These are phyloP conservation scores for Debaryomyces sp. DNA, from an alignment of 1,139 yeast genomes.

Conservation along the genomic window DNA sequence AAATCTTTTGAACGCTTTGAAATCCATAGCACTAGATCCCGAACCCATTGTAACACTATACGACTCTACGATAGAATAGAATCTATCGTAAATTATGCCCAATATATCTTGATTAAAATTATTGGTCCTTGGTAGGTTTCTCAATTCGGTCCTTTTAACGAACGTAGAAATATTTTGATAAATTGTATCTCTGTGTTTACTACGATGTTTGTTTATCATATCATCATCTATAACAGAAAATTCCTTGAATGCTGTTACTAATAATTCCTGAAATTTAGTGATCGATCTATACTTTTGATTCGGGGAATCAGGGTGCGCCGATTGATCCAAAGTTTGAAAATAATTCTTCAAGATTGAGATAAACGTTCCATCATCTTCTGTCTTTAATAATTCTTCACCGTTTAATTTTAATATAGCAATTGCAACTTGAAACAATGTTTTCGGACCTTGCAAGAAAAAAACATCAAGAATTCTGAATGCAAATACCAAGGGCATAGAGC, in stretches of 20 bases:
- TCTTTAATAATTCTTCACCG: conserved; percentile 77
- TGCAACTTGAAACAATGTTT: conserved; percentile 89
- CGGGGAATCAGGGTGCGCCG: conserved; percentile 75
- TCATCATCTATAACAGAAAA: conserved; percentile 80
- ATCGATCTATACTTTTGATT: conserved; percentile 66
- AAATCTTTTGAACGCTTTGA: conserved; percentile 68
- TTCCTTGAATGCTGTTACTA: conserved; percentile 92
- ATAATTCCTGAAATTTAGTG: conserved; percentile 85
- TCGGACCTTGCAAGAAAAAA: conserved; percentile 88
- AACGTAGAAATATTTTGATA: conserved; percentile 85
- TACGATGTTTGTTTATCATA: conserved; percentile 67
- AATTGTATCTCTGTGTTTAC: conserved; percentile 73
- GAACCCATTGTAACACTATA: conserved; percentile 68
- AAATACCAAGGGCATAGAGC: conserved; percentile 91
- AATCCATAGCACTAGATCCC: conserved; percentile 74
- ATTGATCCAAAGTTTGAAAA: conserved; percentile 75
- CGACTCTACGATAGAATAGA: conserved; percentile 73
- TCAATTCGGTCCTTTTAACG: conserved; percentile 87
- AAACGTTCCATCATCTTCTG: conserved; percentile 92
- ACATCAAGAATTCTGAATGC: conserved; percentile 93
- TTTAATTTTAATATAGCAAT: conserved; percentile 83
- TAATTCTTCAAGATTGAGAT: conserved; percentile 83
- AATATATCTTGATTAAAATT: conserved; percentile 61
- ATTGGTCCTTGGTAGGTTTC: conserved; percentile 76
- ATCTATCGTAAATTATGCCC: conserved; percentile 80